Evolutionary conservation across 306 rosid genomes (phyloP).

Genomic region (Carpinus fangiana): DNA sequence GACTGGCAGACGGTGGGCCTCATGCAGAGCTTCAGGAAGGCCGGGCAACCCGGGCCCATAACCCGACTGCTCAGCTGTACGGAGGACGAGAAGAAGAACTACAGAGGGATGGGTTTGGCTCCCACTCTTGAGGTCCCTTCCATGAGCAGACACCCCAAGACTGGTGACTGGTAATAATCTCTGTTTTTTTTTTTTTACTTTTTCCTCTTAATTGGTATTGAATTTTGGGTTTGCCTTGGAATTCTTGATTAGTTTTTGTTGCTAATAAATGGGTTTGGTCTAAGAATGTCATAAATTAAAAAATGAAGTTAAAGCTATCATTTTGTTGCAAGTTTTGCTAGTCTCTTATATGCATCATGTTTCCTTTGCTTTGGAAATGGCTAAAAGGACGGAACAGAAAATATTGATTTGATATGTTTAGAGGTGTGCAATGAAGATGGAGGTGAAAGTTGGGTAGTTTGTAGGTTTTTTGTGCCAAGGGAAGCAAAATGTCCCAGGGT

Average conservation of each 20-base stretch:
- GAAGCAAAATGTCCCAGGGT: background rate
- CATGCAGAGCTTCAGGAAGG: constrained; percentile 76
- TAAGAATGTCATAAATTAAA: background rate
- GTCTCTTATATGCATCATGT: background rate
- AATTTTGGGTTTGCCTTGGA: background rate
- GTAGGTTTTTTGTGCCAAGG: background rate
- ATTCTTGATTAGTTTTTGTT: constrained; percentile 27
- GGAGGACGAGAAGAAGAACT: constrained; percentile 83
- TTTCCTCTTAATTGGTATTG: constrained; percentile 21
- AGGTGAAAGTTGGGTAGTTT: background rate
- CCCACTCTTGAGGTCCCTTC: constrained; percentile 97
- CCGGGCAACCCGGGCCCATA: constrained; percentile 89
- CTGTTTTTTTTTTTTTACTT: background rate
- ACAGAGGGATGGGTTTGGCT: constrained; percentile 90
- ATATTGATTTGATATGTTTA: background rate
- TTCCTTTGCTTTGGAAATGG: background rate
- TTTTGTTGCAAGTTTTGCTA: background rate
- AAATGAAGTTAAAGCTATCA: background rate
- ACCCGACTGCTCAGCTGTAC: constrained; percentile 95
- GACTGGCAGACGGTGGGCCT: constrained; percentile 99
- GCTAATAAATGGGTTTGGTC: background rate
- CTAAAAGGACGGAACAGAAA: background rate
- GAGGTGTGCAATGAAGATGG: background rate
- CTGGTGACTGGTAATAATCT: constrained; percentile 81
- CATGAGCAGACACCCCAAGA: constrained; percentile 93